Base-by-base conservation (phyloP, 208 protist genomes). In the Crithidia mellificae region DNA sequence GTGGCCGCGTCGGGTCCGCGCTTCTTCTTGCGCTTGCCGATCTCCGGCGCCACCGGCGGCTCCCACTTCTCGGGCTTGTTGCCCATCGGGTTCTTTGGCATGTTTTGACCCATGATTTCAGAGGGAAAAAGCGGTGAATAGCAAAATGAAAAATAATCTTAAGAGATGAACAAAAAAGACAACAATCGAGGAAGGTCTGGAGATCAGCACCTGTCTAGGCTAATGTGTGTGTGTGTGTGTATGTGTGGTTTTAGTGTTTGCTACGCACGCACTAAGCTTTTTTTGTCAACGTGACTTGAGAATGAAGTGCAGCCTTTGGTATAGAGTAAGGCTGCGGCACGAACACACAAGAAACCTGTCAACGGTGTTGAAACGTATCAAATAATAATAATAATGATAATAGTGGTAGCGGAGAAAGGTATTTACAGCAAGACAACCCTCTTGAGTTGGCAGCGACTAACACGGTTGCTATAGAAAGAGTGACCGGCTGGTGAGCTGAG, bases 31-130 rank as follows among this genome's bases (percentile, higher is more conserved):
- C 89, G 88, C 71, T 97, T 96, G 44, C 95, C 94, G 63, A 95
- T 91, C 63, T 96, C 92, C 36, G 96, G 81, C 29, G 97, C 96
- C 32, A 97, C 89, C 20, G 98, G 97, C 19, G 95, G 95, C 84
- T 98, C 94, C 89, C 96, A 98, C 80, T 98, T 98, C 58, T 88
- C 83, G 6, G 81, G 78, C 34, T 76, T 85, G 46, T 67, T 78
- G 63, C 76, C 82, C 32, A 29, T 25, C 29, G 39, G 55, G 49
- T 88, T 75, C 62, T 87, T 87, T 29, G 49, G 71, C 61, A 70
- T 65, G 32, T 78, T 67, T 63, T 95, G 90, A n/a, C 90, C 90
- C 90, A 95, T 95, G 34, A 22, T 47, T n/a, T 12, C n/a, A n/a
- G n/a, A n/a, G n/a, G n/a, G n/a, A n/a, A n/a, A n/a, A n/a, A n/a